Evolutionary conservation across 164 flowering plant genomes (phyloP).

Genomic region (Litsea cubeba): DNA sequence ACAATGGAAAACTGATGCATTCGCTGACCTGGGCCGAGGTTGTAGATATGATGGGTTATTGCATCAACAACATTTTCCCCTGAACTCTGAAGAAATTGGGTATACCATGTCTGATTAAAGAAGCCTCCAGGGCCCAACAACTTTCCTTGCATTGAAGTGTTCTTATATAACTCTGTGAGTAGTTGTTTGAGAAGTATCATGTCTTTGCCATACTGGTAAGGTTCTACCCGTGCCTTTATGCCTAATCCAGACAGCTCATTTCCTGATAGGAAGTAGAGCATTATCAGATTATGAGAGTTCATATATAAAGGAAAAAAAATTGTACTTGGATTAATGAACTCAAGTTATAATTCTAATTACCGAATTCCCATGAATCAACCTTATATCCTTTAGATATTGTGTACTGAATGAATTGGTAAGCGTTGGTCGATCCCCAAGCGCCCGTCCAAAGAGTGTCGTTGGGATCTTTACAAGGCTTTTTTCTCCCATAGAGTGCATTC

Average conservation of each 20-base stretch:
- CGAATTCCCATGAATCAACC: conserved; percentile 62
- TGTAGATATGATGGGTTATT: conserved; percentile 66
- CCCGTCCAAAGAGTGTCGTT: conserved; percentile 32
- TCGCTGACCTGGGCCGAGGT: conserved; percentile 55
- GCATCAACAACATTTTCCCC: conserved; percentile 47
- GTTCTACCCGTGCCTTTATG: conserved; percentile 37
- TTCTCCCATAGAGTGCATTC: conserved; percentile 61
- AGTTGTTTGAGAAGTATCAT: conserved; percentile 27
- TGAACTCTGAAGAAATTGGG: conserved; percentile 29
- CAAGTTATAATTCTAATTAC: conserved; percentile 24
- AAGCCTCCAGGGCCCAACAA: conserved; percentile 62
- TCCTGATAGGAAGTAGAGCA: conserved; percentile 26
- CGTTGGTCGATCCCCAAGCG: conserved; percentile 49
- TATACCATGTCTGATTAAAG: conserved; percentile 53
- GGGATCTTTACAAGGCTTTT: not conserved
- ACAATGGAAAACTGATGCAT: not conserved
- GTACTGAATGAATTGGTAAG: conserved; percentile 47
- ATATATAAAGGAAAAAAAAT: not conserved
- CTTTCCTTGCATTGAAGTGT: conserved; percentile 24
- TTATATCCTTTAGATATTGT: conserved; percentile 50
- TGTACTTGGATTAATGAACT: not conserved
- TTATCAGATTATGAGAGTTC: not conserved
- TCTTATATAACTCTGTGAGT: conserved; percentile 29
- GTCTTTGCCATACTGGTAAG: conserved; percentile 54
- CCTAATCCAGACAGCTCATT: conserved; percentile 57